A percentile compares a stretch with the other conserved stretches of the same genome.
Conservation (phyloP, 805 yeast genomes). For the Alloascoidea africana region DNA sequence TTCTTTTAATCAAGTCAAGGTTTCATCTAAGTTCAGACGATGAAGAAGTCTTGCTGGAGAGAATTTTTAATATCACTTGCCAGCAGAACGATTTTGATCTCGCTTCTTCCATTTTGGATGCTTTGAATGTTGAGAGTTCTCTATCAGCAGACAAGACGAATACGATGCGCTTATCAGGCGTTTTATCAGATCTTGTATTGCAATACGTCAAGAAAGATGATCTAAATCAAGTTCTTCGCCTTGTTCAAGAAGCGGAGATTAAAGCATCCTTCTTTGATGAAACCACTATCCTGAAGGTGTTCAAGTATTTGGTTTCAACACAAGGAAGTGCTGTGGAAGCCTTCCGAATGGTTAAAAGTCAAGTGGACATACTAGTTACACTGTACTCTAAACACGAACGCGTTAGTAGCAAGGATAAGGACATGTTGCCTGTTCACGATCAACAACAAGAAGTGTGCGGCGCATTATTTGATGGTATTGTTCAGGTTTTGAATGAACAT, state of each 20-base stretch:
- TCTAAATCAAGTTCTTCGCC: neutral
- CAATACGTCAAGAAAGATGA: conserved; percentile 1
- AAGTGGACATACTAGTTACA: neutral
- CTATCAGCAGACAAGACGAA: neutral
- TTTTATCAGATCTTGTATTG: neutral
- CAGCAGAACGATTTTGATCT: neutral
- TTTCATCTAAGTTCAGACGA: no score
- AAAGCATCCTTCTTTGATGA: neutral
- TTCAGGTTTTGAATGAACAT: neutral
- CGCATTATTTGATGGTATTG: neutral
- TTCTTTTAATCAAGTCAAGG: neutral
- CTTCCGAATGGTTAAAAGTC: neutral
- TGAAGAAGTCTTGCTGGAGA: neutral
- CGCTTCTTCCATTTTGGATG: neutral
- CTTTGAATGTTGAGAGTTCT: no score
- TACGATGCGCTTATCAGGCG: neutral
- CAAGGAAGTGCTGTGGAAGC: neutral
- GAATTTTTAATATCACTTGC: neutral
- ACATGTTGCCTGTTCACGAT: neutral
- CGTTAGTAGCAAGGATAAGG: no score
- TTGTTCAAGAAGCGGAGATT: neutral
- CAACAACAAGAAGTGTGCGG: neutral
- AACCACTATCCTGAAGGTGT: neutral
- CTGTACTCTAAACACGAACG: neutral
- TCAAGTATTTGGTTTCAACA: neutral